A percentile compares a stretch with the other conserved stretches of the same genome.
These are phyloP conservation scores for Mycena filopes DNA, from an alignment of 768 basidiomycete genomes.

Conservation along the genomic window DNA sequence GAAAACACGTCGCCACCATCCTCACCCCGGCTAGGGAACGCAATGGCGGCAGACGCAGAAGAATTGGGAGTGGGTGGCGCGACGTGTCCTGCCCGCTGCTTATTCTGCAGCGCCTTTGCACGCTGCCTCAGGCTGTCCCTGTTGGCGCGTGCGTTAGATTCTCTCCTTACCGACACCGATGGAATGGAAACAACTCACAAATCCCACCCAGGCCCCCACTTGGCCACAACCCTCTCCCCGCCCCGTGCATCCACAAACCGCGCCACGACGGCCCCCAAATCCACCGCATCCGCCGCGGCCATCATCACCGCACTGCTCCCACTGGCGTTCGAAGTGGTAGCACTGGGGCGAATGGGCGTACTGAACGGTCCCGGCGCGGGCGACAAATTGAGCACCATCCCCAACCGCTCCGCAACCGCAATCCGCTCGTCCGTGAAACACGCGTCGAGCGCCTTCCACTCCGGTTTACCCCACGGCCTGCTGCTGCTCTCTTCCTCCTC, in stretches of 20 bases:
- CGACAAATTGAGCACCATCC: conserved; percentile 26
- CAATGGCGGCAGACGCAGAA: conserved; percentile 11
- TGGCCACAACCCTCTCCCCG: conserved; percentile 49
- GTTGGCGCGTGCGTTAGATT: conserved; percentile 7
- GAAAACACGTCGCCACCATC: conserved; percentile 28
- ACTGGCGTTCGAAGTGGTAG: conserved; percentile 11
- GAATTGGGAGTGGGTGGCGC: conserved; percentile 58
- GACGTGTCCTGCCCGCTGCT: conserved; percentile 66
- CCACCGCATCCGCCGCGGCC: conserved; percentile 64
- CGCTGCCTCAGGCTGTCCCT: conserved; percentile 66
- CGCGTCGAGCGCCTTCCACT: conserved; percentile 84
- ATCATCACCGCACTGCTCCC: conserved; percentile 48
- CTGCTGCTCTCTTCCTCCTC: conserved; percentile 26
- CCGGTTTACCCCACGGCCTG: conserved; percentile 72
- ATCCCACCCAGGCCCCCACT: conserved; percentile 65
- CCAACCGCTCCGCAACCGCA: conserved; percentile 49
- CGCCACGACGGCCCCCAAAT: conserved; percentile 65
- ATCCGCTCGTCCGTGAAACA: conserved; percentile 81
- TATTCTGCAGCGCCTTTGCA: conserved; percentile 65
- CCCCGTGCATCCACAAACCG: conserved; percentile 66
- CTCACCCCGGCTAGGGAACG: conserved; percentile 17
- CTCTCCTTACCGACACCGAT: conserved; percentile 5
- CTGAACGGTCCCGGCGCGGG: conserved; percentile 11
- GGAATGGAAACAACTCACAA: conserved; percentile 52
- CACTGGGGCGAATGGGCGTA: conserved; percentile 11